Evolutionary conservation across 805 yeast species (phyloP), one percentile per base, ranked within the genome.

Genomic region (Tetrapisispora iriomotensis): DNA sequence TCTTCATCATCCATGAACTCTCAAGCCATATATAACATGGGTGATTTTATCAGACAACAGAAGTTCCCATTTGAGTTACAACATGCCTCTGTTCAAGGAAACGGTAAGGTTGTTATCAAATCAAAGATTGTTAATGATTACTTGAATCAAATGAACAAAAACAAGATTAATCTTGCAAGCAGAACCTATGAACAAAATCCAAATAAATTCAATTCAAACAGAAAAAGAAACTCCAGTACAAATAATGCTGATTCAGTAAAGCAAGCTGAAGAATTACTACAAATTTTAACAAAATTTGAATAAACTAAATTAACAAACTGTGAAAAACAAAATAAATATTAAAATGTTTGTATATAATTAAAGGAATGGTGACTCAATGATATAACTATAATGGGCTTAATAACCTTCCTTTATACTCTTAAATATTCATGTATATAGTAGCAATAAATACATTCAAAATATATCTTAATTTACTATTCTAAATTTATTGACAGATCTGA

Each of bases 1-100:
- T 33, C 47, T 48, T 44, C 57, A 15, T 49, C 54, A n/a, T 45
- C 57, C 32, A 53, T 47, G 64, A 65, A 54, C 48, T 56, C 48
- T 44, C 61, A 53, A 54, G 60, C 48, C 48, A 63, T 38, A 49
- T 55, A 46, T 51, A 56, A 46, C 45, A 58, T 41, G 60, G 67
- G 46, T 62, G 70, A 41, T 61, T 65, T 48, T 61, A 61, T 56
- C 47, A 67, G 74, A 52, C 73, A 71, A 47, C 50, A 60, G 33
- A 61, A 61, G 28, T 56, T 66, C 42, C 75, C 77, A 21, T 66
- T 69, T 45, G 61, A 60, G 41, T 58, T 67, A 21, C 48, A 53
- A 15, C 58, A 56, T 38, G 72, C 69, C 3, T 57, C 58, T 26
- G 48, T 71, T 22, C 55, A 55, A 23, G 50, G 57, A 10, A 54